These are phyloP conservation scores for Xylariaceae sp. DNA, from an alignment of 2,329 filamentous ascomycete genomes.

Conservation along the genomic window DNA sequence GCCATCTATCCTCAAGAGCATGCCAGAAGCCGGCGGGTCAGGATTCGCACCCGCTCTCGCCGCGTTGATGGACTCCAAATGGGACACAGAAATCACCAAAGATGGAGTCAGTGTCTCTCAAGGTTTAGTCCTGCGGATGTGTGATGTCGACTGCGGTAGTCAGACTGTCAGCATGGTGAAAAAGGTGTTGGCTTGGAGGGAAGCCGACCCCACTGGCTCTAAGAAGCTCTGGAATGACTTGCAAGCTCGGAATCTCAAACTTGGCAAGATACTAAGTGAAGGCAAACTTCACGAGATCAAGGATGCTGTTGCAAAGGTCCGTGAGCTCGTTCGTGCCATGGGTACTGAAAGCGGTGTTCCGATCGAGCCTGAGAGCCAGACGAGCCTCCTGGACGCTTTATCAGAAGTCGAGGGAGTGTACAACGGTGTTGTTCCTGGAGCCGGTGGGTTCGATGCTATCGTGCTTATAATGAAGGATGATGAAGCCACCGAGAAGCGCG, in stretches of 20 bases:
- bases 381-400: constrained; percentile 75
- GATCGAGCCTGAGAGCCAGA: constrained; percentile 87
- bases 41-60: constrained; percentile 67
- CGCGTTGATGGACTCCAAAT: constrained; percentile 63
- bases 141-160: constrained; percentile 91
- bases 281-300: constrained; percentile 43
- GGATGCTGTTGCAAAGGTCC: constrained; percentile 49
- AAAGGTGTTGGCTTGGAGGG: constrained; percentile 80
- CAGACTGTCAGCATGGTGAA: constrained; percentile 96
- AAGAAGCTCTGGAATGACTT: constrained; percentile 71
- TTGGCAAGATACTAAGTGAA: constrained; percentile 61
- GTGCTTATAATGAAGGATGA: constrained; percentile 77
- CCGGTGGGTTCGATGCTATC: constrained; percentile 89
- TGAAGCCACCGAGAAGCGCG: constrained; percentile 54
- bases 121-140: constrained; percentile 82
- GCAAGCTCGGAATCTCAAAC: constrained; percentile 68
- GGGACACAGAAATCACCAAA: constrained; percentile 78
- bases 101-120: constrained; percentile 67
- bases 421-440: constrained; percentile 89
- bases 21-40: constrained; percentile 64
- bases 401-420: constrained; percentile 72
- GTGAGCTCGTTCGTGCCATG: constrained; percentile 72
- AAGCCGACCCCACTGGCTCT: constrained; percentile 61
- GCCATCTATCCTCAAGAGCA: constrained; percentile 63
- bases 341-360: constrained; percentile 71